These are phyloP conservation scores for Globisporangium iwayamae DNA, from an alignment of 352 stramenopile genomes.

Conservation along the genomic window DNA sequence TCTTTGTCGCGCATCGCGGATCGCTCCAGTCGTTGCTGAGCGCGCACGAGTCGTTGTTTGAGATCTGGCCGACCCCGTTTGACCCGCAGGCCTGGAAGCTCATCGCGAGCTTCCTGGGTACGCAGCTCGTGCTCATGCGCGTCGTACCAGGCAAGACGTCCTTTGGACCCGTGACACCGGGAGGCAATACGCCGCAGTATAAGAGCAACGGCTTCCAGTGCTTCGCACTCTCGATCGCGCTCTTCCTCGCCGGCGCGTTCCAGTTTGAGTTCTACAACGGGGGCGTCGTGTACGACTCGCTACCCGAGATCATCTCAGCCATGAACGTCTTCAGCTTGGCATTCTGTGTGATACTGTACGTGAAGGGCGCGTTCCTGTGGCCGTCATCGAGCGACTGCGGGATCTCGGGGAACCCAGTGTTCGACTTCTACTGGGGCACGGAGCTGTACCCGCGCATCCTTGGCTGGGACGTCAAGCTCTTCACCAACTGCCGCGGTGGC, in stretches of 20 bases:
- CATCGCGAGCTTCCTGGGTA: slow-evolving; percentile 84
- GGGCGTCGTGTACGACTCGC: slow-evolving; percentile 84
- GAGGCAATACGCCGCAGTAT: slow-evolving; percentile 89
- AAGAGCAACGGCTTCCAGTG: slow-evolving; percentile 91
- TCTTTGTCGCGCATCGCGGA: slow-evolving; percentile 57
- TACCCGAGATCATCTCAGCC: slow-evolving; percentile 84
- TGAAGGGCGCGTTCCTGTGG: slow-evolving; percentile 89
- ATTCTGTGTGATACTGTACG: slow-evolving; percentile 90
- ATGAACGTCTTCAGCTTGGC: slow-evolving; percentile 95
- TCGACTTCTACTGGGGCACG: slow-evolving; percentile 97
- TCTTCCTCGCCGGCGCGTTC: slow-evolving; percentile 64
- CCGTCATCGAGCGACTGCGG: slow-evolving; percentile 90
- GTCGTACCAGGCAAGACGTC: slow-evolving; percentile 87
- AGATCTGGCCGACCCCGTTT: slow-evolving; percentile 84
- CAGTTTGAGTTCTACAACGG: slow-evolving; percentile 52
- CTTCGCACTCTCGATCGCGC: slow-evolving; percentile 84
- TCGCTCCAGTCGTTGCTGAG: slow-evolving; percentile 36
- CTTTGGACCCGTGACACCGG: slow-evolving; percentile 79
- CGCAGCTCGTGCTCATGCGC: slow-evolving; percentile 90
- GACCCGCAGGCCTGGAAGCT: slow-evolving; percentile 87
- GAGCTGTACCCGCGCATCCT: slow-evolving; percentile 94
- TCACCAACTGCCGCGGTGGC: slow-evolving; percentile 96
- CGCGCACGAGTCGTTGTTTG: slow-evolving; percentile 42
- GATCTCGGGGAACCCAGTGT: slow-evolving; percentile 89
- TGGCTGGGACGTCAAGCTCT: slow-evolving; percentile 96